Base-by-base conservation (phyloP, 148 eudicot genomes). In the Nepenthes mirabilis region DNA sequence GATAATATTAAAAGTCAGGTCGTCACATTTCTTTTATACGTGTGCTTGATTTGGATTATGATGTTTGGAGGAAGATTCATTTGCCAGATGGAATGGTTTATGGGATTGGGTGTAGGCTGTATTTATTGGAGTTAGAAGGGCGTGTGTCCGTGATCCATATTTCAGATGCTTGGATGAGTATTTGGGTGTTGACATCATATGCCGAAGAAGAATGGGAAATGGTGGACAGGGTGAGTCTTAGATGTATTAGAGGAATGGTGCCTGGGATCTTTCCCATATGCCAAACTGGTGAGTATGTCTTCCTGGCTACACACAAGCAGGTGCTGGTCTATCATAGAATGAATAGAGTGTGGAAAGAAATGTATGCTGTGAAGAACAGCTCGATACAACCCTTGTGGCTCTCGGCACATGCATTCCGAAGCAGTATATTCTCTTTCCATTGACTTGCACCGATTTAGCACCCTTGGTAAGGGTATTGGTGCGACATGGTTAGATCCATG, bases 231-330 rank as follows among this genome's bases (percentile, higher is more conserved):
- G 96, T 88, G 59, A 93, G 98, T 65, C 85, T 88, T 58, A 68
- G 96, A 57, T 93, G 98, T 64, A 93, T 93, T 34, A 68, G 73
- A 64, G 94, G 85, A 52, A 72, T 91, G 86, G 93, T 79, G 2
- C 94, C 90, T 0, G 96, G 96, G 2, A 79, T 93, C 67, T 93
- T 85, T 56, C 98, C 98, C 0, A 88, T 88, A 33, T 75, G 84
- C 65, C 96, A 83, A 71, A 73, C 72, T 0, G 72, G 75, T 35
- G 72, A 82, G 23, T 86, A 72, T 56, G 75, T 93, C 51, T 86
- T 88, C 52, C 82, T 88, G 12, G 98, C 96, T 11, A 82, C 95
- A 0, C 89, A 86, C 62, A 88, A 83, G 65, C 91, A 86, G 68
- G 70, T 93, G 2, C 67, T 93, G 74, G 72, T 76, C 40, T 88